Percentiles rank a stretch among this genome's conserved stretches.
These are phyloP conservation scores for Hanseniaspora guilliermondii DNA, from an alignment of 805 yeast species.

Conservation along the genomic window DNA sequence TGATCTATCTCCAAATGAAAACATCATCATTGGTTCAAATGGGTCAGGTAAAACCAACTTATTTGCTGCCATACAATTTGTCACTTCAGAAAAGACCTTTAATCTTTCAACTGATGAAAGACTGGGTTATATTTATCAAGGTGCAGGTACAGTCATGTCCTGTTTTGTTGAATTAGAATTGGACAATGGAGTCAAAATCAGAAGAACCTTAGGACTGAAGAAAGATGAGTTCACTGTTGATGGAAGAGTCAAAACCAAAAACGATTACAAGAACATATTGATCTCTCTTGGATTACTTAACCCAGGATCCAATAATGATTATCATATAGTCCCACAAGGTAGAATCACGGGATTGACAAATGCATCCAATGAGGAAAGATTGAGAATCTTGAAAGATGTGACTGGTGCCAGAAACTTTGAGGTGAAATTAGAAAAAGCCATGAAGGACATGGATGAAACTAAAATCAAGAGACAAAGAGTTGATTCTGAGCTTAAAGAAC, in stretches of 20 bases:
- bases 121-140: conserved; percentile 78
- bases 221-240: conserved; percentile 85
- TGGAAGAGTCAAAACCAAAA: conserved; percentile 61
- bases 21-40: conserved; percentile 81
- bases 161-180: conserved; percentile 86
- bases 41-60: conserved; percentile 97
- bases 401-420: conserved; percentile 94
- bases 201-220: conserved; percentile 87
- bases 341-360: conserved; percentile 76
- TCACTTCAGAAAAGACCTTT: conserved; percentile 76
- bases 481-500: conserved; percentile 56
- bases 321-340: conserved; percentile 96
- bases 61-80: conserved; percentile 90
- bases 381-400: conserved; percentile 71
- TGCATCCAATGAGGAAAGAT: conserved; percentile 73
- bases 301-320: conserved; percentile 59
- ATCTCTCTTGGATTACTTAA: conserved; percentile 73
- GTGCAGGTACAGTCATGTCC: conserved; percentile 78
- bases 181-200: conserved; percentile 59
- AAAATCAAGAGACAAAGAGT: conserved; percentile 57
- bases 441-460: conserved; percentile 66
- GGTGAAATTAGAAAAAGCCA: conserved; percentile 60
- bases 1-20: conserved; percentile 63
- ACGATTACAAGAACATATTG: conserved; percentile 66
- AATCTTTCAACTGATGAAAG: conserved; percentile 76